Evolutionary conservation across 306 rosid genomes (phyloP), one percentile per base, ranked within the genome.

Genomic region (Rosa persica): DNA sequence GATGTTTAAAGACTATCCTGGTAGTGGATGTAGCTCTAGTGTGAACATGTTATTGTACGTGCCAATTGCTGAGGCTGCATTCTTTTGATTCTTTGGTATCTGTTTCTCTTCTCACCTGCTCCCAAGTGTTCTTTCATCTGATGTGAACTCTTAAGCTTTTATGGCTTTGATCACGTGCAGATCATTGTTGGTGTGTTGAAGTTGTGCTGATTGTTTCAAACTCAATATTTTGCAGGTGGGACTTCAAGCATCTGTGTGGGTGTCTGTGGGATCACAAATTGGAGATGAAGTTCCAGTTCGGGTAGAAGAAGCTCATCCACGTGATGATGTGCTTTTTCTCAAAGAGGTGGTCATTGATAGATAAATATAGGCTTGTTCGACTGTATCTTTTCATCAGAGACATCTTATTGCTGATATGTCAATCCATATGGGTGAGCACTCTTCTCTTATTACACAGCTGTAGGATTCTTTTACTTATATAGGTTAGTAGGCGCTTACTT

Each of bases 261-360:
- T 96, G 70, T 88, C 98, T 77, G 75, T 80, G 42, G 94, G 97
- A 74, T 83, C 85, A 70, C 89, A 93, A 76, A 57, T 93, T 73
- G 98, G 99, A 57, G 97, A 96, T 73, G 97, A 90, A 86, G 83
- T 93, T 79, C 42, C 68, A 79, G 98, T 96, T 70, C 86, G 71
- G 82, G 91, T 96, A 82, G 98, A 88, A 79, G 90, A 89, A 76
- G 89, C 97, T 81, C 90, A 90, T 88, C 97, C 98, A 6, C 98
- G 97, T 48, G 99, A 91, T 83, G 98, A 92, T 60, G 51, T 88
- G 51, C 81, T 96, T 76, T 83, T 76, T 73, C 86, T 96, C 54
- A 91, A 93, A 88, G 99, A 93, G 89, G 88, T 84, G 54, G 42
- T 81, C 75, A 78, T 23, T 81, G 74, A 89, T 79, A 73, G 70